Base-by-base conservation (phyloP, 129 eudicot genomes). In the Flaveria trinervia region DNA sequence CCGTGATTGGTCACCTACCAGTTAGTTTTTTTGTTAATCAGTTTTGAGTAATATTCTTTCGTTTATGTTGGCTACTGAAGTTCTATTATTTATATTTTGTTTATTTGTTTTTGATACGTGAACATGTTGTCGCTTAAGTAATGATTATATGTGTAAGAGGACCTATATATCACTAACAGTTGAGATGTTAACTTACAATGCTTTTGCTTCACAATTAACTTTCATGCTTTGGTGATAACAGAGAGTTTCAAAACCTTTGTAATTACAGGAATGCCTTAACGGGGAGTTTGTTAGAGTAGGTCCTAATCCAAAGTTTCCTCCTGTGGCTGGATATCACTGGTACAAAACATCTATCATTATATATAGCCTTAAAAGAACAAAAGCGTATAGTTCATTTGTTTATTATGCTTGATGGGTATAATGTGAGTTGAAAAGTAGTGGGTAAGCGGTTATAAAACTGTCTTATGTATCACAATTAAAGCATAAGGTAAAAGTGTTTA, bases 231-330 rank as follows among this genome's bases (percentile, higher is more conserved):
- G 54, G 54, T 13, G 54, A 3, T 45, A 49, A 49, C 13, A 13
- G 13, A 49, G 54, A 13, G 54, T 16, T 75, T 39, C n/a, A 61
- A 49, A 56, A 81, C 30, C 43, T 54, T 46, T 81, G 56, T 46
- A 39, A 48, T 30, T 82, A 57, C 86, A 94, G 98, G 97, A 94
- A 41, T 94, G 98, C 78, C 75, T 94, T 52, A 91, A 94, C 76
- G 98, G 98, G 6, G 98, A 94, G 82, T 94, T 94, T 80, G 97
- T 94, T 79, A 86, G 98, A 81, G 97, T 94, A 68, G 98, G 98
- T 56, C 87, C 98, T 4, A 94, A 94, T 80, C 96, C 98, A 26
- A 94, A 89, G 84, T 91, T 90, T 80, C 61, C 92, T 66, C 97
- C 98, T 25, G 93, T 91, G 51, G 98, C 98, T 79, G 98, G 97